A percentile compares a stretch with the other conserved stretches of the same genome.
Conservation (phyloP, 2,329 filamentous ascomycete genomes). For the Thyridium curvatum region DNA sequence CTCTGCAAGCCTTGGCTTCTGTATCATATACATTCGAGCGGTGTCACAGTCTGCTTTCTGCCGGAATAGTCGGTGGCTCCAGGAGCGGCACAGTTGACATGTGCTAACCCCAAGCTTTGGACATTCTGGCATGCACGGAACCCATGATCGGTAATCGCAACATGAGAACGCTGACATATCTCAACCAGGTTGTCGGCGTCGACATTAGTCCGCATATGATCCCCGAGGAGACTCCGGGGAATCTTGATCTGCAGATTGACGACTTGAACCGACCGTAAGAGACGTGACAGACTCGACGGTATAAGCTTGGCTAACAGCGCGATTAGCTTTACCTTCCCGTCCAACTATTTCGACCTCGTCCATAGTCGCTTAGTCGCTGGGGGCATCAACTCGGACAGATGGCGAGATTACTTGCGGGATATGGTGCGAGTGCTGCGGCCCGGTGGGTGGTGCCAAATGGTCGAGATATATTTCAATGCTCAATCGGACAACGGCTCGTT, state of each 20-base stretch:
- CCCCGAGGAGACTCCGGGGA: constrained; percentile 56
- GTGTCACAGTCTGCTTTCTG: constrained; percentile 1
- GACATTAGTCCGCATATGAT: constrained; percentile 67
- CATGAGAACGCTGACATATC: too few species aligned
- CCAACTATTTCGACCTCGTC: constrained; percentile 73
- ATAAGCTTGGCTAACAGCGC: neutral
- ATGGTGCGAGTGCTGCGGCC: constrained; percentile 66
- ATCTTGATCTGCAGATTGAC: constrained; percentile 66
- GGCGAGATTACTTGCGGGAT: constrained; percentile 70
- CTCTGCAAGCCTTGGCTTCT: too few species aligned
- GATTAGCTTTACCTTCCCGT: constrained; percentile 57
- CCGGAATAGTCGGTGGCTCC: neutral
- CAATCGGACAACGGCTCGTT: constrained; percentile 83
- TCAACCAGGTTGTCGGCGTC: constrained; percentile 58
- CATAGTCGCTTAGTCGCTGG: constrained; percentile 69
- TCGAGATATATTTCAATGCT: constrained; percentile 80
- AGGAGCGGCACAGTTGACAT: too few species aligned
- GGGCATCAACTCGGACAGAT: constrained; percentile 67
- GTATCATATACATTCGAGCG: too few species aligned
- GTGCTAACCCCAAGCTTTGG: too few species aligned
- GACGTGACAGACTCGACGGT: neutral
- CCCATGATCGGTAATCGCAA: too few species aligned
- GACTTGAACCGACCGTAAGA: constrained; percentile 60
- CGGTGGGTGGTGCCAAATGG: constrained; percentile 81
- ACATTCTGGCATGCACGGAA: too few species aligned